phyloP scores from a whole-genome alignment of 2,329 filamentous ascomycete species.

The Xylaria sp. region DNA sequence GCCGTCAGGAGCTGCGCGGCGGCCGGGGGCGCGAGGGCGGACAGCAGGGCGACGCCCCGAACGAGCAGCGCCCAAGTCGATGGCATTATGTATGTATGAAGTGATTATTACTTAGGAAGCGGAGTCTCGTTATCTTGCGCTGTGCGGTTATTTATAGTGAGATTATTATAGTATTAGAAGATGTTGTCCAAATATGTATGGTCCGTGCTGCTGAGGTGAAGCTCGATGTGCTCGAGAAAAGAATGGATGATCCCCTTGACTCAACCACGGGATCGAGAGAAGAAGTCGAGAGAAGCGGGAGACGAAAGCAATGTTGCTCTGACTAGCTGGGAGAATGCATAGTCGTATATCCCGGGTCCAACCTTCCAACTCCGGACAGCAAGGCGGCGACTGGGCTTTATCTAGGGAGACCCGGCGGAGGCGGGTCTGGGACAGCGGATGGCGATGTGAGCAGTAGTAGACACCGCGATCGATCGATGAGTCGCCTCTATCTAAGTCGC shows the following conservation, averaged over 20 bases:
- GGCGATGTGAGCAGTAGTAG: no score
- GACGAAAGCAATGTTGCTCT: neutral
- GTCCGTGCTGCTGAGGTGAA: neutral
- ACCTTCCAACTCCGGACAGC: neutral
- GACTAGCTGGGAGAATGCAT: conserved; percentile 13
- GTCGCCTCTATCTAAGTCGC: no score
- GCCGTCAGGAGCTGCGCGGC: conserved; percentile 74
- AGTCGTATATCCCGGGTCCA: conserved; percentile 9
- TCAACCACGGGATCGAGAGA: conserved; percentile 1
- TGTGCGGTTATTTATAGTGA: no score
- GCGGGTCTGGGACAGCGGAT: no score
- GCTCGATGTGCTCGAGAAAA: neutral
- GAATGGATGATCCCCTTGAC: neutral
- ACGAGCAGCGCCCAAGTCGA: conserved; percentile 16
- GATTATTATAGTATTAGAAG: neutral
- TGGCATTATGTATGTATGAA: conserved; percentile 21
- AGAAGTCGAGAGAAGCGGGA: neutral
- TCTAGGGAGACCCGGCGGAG: neutral
- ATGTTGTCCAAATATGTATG: neutral
- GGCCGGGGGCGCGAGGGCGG: conserved; percentile 48
- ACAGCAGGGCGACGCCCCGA: conserved; percentile 44
- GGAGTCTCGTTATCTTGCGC: no score
- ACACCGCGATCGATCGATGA: no score
- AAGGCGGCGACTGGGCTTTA: neutral
- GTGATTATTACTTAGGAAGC: no score